Evolutionary conservation across 176 grass and related monocot species (phyloP).

Genomic region (Aechmea fasciata): DNA sequence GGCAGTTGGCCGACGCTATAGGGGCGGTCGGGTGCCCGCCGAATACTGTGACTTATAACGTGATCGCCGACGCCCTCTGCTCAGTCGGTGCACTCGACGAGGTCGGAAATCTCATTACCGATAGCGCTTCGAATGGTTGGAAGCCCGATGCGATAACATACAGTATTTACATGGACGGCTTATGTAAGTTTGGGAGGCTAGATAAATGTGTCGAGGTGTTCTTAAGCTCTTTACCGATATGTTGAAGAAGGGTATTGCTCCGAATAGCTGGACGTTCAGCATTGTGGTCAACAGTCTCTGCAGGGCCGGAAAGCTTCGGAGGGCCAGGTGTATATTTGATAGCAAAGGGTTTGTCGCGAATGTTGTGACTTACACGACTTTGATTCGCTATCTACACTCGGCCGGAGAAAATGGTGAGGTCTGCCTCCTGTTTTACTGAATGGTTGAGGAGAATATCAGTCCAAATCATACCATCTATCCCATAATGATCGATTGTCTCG

Average conservation of each 20-base stretch:
- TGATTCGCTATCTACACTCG: slow-evolving; percentile 57
- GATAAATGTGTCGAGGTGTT: slow-evolving; percentile 41
- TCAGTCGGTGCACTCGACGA: slow-evolving; percentile 48
- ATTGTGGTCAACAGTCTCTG: slow-evolving; percentile 70
- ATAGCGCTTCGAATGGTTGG: slow-evolving; percentile 48
- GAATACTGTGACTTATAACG: slow-evolving; percentile 66
- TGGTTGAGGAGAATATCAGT: slow-evolving; percentile 39
- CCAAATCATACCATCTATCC: slow-evolving; percentile 43
- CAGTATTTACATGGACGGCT: slow-evolving; percentile 65
- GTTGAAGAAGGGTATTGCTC: slow-evolving; percentile 59
- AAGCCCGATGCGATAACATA: slow-evolving; percentile 72
- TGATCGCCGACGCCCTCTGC: slow-evolving; percentile 60
- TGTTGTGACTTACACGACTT: slow-evolving; percentile 56
- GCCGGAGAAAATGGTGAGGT: slow-evolving; percentile 39
- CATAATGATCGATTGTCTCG: slow-evolving; percentile 57
- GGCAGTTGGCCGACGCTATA: slow-evolving; percentile 53
- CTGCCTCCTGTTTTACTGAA: slow-evolving; percentile 42
- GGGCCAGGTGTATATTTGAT: slow-evolving; percentile 34
- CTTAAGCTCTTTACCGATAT: slow-evolving; percentile 71
- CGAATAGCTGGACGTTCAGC: slow-evolving; percentile 79
- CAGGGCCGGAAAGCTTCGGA: slow-evolving; percentile 34
- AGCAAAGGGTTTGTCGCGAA: slow-evolving; percentile 47
- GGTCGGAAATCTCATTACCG: slow-evolving; percentile 45
- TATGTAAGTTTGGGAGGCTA: slow-evolving; percentile 55
- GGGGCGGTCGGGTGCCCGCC: slow-evolving; percentile 35